Evolutionary conservation across 495 filamentous ascomycete genomes (phyloP).

Genomic region (Daldinia decipiens): DNA sequence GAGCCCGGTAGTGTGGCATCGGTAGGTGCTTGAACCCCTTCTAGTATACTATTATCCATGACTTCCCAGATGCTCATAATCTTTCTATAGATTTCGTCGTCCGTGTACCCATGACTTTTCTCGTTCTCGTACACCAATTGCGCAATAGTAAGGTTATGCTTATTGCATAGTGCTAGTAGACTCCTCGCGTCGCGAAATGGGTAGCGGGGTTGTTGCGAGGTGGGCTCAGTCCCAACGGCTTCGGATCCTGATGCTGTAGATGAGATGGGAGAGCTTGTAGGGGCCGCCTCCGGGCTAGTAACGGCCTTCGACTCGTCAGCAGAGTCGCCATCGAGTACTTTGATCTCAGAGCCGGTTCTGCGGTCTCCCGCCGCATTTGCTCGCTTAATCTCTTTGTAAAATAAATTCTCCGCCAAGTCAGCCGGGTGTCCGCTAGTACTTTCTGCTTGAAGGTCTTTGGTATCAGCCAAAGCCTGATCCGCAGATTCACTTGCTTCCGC

Average conservation of each 20-base stretch:
- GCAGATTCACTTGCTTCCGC: constrained; percentile 23
- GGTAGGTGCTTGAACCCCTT: constrained; percentile 49
- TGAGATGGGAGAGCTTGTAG: constrained; percentile 4
- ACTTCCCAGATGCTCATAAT: constrained; percentile 52
- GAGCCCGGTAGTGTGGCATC: constrained; percentile 47
- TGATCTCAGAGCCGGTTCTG: constrained; percentile 47
- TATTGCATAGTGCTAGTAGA: constrained; percentile 47
- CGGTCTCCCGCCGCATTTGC: constrained; percentile 48
- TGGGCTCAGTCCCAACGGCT: constrained; percentile 21
- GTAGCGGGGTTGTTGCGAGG: constrained; percentile 46
- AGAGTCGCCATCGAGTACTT: constrained; percentile 23
- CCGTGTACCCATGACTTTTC: constrained; percentile 50
- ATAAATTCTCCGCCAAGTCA: constrained; percentile 52
- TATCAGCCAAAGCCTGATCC: constrained; percentile 23
- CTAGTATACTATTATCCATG: constrained; percentile 52
- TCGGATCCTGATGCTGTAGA: constrained; percentile 24
- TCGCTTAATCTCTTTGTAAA: constrained; percentile 52
- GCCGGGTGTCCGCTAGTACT: constrained; percentile 38
- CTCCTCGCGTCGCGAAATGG: constrained; percentile 49
- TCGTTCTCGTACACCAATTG: constrained; percentile 53
- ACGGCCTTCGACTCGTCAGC: constrained; percentile 36
- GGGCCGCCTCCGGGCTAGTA: constrained; percentile 1
- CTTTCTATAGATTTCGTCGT: constrained; percentile 49
- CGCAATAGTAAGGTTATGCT: constrained; percentile 52
- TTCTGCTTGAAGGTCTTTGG: constrained; percentile 40